Conservation (phyloP, 78 protist genomes). For the Dictyostelium firmibasis region DNA sequence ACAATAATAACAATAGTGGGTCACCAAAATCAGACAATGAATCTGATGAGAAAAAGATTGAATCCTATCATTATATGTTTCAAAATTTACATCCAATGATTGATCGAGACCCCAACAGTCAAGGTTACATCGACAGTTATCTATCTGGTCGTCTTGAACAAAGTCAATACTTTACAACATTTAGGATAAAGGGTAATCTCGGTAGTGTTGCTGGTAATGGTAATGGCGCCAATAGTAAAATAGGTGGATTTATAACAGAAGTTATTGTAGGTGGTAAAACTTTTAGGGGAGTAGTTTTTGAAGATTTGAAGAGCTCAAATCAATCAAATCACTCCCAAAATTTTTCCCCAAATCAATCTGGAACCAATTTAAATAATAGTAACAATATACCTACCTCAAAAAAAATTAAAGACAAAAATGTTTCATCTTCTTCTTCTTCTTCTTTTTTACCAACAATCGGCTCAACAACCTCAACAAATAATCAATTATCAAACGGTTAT, state of each 20-base stretch:
- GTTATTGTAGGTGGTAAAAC: constrained; percentile 24
- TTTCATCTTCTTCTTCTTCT: not conserved
- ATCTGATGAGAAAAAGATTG: constrained; percentile 41
- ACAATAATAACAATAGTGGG: not conserved
- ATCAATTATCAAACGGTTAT: not conserved
- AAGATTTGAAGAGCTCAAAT: constrained; percentile 28
- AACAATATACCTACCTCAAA: not conserved
- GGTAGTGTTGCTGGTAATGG: not conserved
- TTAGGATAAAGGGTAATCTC: constrained; percentile 13
- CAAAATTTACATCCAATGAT: not conserved
- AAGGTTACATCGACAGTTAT: not conserved
- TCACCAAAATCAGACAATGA: not conserved
- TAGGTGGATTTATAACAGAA: constrained; percentile 36
- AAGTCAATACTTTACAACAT: not conserved
- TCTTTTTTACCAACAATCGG: not conserved
- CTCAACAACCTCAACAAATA: not conserved
- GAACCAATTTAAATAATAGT: not conserved
- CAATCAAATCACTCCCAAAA: not conserved
- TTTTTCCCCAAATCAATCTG: constrained; percentile 2
- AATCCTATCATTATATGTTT: not conserved
- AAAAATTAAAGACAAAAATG: not conserved
- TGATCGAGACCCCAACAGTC: not conserved
- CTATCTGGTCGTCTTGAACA: constrained; percentile 23
- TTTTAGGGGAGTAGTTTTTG: constrained; percentile 63
- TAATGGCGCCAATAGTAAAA: not conserved